phyloP scores from a whole-genome alignment of 352 stramenopile species.

The Globisporangium spiculum region DNA sequence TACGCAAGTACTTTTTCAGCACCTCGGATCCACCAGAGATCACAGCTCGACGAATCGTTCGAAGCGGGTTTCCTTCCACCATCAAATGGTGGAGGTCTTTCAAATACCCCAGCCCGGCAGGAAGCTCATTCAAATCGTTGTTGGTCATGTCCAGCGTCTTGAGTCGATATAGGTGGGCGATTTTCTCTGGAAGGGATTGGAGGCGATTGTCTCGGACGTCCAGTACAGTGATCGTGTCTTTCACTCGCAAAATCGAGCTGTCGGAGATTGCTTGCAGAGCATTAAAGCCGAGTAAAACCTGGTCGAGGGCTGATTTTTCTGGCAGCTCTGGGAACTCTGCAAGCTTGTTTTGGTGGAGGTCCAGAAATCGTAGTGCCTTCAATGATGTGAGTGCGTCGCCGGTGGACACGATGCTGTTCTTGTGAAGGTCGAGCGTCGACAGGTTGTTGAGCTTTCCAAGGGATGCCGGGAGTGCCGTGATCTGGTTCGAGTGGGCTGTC shows the following conservation, averaged over 20 bases:
- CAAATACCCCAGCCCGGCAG: constrained; percentile 65
- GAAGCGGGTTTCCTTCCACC: constrained; percentile 74
- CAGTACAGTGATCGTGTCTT: constrained; percentile 68
- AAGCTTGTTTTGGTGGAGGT: constrained; percentile 76
- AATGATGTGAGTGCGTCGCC: constrained; percentile 33
- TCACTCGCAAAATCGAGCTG: constrained; percentile 40
- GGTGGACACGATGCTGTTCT: constrained; percentile 52
- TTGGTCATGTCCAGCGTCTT: constrained; percentile 86
- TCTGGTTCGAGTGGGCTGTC: constrained; percentile 59
- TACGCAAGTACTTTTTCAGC: constrained; percentile 83
- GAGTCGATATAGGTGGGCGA: constrained; percentile 61
- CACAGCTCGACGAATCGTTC: constrained; percentile 65
- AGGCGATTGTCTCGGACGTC: constrained; percentile 84
- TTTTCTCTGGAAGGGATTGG: constrained; percentile 41
- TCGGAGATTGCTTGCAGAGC: constrained; percentile 44
- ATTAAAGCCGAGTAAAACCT: constrained; percentile 80
- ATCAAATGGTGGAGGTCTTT: constrained; percentile 74
- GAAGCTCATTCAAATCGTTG: constrained; percentile 75
- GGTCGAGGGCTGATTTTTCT: constrained; percentile 44
- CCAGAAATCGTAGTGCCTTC: constrained; percentile 48
- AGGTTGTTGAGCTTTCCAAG: constrained; percentile 45
- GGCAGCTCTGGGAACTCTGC: constrained; percentile 56
- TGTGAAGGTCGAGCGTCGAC: constrained; percentile 67
- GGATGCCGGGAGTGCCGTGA: constrained; percentile 44
- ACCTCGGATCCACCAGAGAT: constrained; percentile 63